Conservation (phyloP, 2,329 filamentous ascomycete species). For the Pyrenophora tritici-repentis region DNA sequence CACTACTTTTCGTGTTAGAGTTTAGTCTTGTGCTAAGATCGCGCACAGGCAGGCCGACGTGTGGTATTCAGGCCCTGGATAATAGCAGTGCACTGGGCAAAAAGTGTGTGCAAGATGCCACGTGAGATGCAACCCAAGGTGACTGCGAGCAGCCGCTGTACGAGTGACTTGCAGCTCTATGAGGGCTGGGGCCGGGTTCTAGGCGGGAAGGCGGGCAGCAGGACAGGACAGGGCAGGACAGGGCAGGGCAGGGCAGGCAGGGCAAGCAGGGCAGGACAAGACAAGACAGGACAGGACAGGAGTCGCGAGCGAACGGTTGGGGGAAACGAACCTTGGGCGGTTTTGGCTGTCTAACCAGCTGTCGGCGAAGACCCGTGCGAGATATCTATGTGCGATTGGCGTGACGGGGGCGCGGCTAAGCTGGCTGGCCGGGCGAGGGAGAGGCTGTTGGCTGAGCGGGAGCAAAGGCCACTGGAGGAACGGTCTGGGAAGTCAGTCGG, state of each 20-base stretch:
- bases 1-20: slow-evolving; percentile 9
- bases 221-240: slow-evolving; percentile 6
- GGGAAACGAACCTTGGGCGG: slow-evolving; percentile 9
- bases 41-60: slow-evolving; percentile 8
- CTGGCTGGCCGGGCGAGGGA: background rate
- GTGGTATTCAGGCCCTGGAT: slow-evolving; percentile 16
- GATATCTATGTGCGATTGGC: slow-evolving; percentile 10
- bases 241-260: background rate
- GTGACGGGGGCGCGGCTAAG: slow-evolving; percentile 11
- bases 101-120: slow-evolving; percentile 5
- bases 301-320: slow-evolving; percentile 14
- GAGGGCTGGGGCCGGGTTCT: background rate
- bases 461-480: slow-evolving; percentile 8
- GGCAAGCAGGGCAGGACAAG: background rate
- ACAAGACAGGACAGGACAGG: slow-evolving; percentile 5
- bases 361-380: slow-evolving; percentile 8
- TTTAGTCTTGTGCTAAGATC: slow-evolving; percentile 13
- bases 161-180: slow-evolving; percentile 24
- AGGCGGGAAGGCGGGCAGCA: background rate
- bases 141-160: slow-evolving; percentile 28
- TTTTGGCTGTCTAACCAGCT: slow-evolving; percentile 5
- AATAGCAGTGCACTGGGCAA: slow-evolving; percentile 17
- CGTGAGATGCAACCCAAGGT: background rate
- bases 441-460: slow-evolving; percentile 9
- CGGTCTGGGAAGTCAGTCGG: slow-evolving; percentile 5